phyloP scores from a whole-genome alignment of 345 rosid genomes.

The Balakata baccata region DNA sequence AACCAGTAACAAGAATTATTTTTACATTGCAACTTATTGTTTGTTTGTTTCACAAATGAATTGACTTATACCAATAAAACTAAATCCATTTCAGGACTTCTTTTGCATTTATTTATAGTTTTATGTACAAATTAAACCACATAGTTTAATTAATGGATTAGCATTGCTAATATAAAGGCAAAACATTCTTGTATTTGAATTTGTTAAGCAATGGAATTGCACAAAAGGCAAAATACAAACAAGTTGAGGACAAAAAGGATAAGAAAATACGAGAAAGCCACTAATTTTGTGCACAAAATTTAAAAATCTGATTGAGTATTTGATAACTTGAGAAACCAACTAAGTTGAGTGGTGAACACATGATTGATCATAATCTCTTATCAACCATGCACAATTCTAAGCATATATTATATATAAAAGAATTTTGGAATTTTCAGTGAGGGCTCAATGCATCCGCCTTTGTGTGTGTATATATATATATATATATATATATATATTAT shows the following conservation, averaged over 20 bases:
- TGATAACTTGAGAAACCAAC: neutral
- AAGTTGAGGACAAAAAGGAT: neutral
- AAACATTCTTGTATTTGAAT: neutral
- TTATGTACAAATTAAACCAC: neutral
- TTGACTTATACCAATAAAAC: slow-evolving; percentile 20
- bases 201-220: slow-evolving; percentile 19
- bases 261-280: slow-evolving; percentile 13
- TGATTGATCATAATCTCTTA: slow-evolving; percentile 7
- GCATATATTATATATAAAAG: no score
- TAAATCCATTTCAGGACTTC: slow-evolving; percentile 33
- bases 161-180: neutral
- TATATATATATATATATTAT: no score
- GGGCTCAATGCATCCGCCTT: no score
- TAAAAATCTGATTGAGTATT: neutral
- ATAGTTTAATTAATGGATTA: slow-evolving; percentile 7
- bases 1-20: no score
- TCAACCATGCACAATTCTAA: slow-evolving; percentile 20
- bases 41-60: no score
- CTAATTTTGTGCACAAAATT: slow-evolving; percentile 8
- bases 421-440: no score
- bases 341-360: slow-evolving; percentile 2
- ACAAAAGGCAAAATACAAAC: slow-evolving; percentile 13
- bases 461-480: no score
- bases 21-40: no score
- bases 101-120: no score